These are phyloP conservation scores for Blastobotrys arbuscula DNA, from an alignment of 1,139 yeast genomes.

Conservation along the genomic window DNA sequence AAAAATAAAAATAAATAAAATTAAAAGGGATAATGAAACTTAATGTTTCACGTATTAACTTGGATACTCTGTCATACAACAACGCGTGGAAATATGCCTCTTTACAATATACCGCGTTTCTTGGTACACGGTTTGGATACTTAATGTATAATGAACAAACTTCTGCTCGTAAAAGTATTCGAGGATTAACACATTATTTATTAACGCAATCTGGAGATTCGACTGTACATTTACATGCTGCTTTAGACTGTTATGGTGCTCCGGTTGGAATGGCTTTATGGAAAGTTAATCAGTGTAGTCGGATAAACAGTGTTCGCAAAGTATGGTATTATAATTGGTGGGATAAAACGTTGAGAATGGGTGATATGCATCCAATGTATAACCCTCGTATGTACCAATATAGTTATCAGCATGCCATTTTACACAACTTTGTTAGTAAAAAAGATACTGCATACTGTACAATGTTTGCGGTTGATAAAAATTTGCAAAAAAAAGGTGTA, in stretches of 20 bases:
- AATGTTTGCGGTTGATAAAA: neutral
- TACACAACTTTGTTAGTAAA: neutral
- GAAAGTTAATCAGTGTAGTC: neutral
- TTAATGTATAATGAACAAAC: neutral
- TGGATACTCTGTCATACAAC: neutral
- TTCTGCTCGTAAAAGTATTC: neutral
- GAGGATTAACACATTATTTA: neutral
- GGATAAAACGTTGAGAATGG: neutral
- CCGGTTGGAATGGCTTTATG: neutral
- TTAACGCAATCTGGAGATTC: neutral
- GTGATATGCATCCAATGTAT: conserved; percentile 1
- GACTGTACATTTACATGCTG: neutral
- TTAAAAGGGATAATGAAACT: neutral
- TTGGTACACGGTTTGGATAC: conserved; percentile 2
- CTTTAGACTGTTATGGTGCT: neutral
- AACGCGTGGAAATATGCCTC: conserved; percentile 3
- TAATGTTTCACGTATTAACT: neutral
- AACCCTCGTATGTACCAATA: conserved; percentile 1
- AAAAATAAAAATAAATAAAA: too few species aligned
- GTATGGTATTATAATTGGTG: neutral
- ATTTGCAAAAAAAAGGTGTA: neutral
- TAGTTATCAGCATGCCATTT: neutral
- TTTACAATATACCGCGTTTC: conserved; percentile 1
- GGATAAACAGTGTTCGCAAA: neutral
- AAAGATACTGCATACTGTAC: neutral